phyloP scores from a whole-genome alignment of 371 early-diverging fungal genomes.

The Mycotypha africana region DNA sequence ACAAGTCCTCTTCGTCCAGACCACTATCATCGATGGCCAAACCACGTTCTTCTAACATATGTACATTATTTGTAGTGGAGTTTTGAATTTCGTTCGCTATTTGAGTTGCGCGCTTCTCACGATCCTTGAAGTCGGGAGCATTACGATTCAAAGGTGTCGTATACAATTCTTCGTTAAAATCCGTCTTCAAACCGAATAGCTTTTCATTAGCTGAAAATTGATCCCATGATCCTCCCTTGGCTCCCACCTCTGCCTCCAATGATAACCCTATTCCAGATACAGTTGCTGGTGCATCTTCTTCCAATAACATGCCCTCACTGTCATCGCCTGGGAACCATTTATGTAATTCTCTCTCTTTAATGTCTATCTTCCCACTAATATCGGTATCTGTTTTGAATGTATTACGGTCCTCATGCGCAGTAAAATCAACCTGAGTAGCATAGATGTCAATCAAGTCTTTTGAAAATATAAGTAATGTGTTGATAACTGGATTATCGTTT shows the following conservation, averaged over 20 bases:
- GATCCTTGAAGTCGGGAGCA: slow-evolving; percentile 80
- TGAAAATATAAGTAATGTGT: slow-evolving; percentile 60
- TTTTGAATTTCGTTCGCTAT: slow-evolving; percentile 91
- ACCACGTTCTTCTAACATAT: slow-evolving; percentile 94
- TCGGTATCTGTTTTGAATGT: slow-evolving; percentile 89
- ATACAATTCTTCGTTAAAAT: slow-evolving; percentile 95
- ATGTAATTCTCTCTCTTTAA: slow-evolving; percentile 77
- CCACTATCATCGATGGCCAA: slow-evolving; percentile 55
- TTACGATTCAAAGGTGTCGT: slow-evolving; percentile 90
- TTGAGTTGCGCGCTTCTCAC: slow-evolving; percentile 83
- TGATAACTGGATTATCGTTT: slow-evolving; percentile 34
- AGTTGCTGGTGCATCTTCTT: too few relatives aligned
- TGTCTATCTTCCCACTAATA: slow-evolving; percentile 68
- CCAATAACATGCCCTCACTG: slow-evolving; percentile 22
- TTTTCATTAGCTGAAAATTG: slow-evolving; percentile 97
- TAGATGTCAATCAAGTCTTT: slow-evolving; percentile 66
- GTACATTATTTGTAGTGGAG: slow-evolving; percentile 72
- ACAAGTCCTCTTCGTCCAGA: slow-evolving; percentile 88
- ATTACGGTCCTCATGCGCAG: slow-evolving; percentile 39
- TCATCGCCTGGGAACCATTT: slow-evolving; percentile 75
- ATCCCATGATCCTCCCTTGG: slow-evolving; percentile 82
- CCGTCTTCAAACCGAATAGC: slow-evolving; percentile 92
- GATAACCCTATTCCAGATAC: too few relatives aligned
- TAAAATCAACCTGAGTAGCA: slow-evolving; percentile 50
- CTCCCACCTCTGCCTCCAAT: slow-evolving; percentile 15